These are phyloP conservation scores for Talaromyces pinophilus DNA, from an alignment of 2,329 filamentous ascomycete species.

Conservation along the genomic window DNA sequence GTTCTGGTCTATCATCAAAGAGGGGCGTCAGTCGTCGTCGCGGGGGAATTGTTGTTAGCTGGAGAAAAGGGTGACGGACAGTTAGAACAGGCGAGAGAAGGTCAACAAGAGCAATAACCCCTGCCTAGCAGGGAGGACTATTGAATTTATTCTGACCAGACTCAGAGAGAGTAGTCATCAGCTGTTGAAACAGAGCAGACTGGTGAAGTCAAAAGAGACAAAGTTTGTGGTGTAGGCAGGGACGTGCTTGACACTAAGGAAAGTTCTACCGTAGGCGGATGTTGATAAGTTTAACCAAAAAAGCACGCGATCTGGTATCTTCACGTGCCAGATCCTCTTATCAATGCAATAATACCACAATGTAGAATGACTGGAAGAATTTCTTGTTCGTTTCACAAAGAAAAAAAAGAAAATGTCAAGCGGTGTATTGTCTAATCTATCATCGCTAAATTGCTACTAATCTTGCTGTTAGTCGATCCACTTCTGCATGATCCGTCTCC, in stretches of 20 bases:
- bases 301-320: slow-evolving; percentile 21
- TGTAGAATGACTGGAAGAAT: neutral
- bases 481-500: neutral
- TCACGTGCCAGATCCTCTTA: slow-evolving; percentile 24
- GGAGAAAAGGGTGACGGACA: slow-evolving; percentile 19
- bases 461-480: slow-evolving; percentile 6
- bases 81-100: slow-evolving; percentile 1
- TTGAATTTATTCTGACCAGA: slow-evolving; percentile 7
- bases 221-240: slow-evolving; percentile 15
- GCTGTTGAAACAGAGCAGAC: neutral
- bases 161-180: slow-evolving; percentile 1
- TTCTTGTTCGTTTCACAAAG: neutral
- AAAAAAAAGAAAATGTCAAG: neutral
- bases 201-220: neutral
- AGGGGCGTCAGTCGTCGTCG: slow-evolving; percentile 14
- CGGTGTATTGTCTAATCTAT: slow-evolving; percentile 10
- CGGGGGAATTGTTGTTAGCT: neutral
- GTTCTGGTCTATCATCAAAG: neutral
- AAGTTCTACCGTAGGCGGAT: slow-evolving; percentile 4
- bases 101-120: slow-evolving; percentile 18
- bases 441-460: slow-evolving; percentile 1
- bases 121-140: slow-evolving; percentile 20
- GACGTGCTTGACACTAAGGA: slow-evolving; percentile 14
- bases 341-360: neutral
- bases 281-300: slow-evolving; percentile 15